Evolutionary conservation across 768 basidiomycete species (phyloP), one percentile per base, ranked within the genome.

Genomic region (Leccinum variicolor): DNA sequence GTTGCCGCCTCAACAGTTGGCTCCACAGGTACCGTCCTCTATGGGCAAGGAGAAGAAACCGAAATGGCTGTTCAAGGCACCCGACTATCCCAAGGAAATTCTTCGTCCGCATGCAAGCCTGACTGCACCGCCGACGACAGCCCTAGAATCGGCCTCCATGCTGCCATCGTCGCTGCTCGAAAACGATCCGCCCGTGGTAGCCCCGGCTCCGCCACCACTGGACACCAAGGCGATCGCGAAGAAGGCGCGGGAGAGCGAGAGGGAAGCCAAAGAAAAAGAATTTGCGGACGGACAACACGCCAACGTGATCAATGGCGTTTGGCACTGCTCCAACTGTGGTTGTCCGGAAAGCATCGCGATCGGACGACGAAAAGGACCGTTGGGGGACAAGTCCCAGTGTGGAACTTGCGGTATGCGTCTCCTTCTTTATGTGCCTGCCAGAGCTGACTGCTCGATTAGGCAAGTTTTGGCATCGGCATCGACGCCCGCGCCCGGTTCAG

Each of bases 251-350:
- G 91, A 92, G 69, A 77, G 84, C 14, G 90, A 91, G 73, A 75
- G 87, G 33, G 89, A 91, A 66, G 90, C 91, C 21, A 92, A 92
- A 71, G 89, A 90, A 70, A 86, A 80, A 67, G 90, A 90, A 71
- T 90, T 86, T 67, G 86, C 85, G 41, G 87, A 92, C 64, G 88
- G 90, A 8, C 89, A 91, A 67, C 90, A 90, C 65, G 79, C 86
- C 39, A 90, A 92, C 68, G 79, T 83, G 64, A 88, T 94, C 68
- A 77, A 94, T 62, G 92, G 91, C 1, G 80, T 90, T 4, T 97
- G 94, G 94, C 92, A 94, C 74, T 98, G 94, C 69, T 93, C 92
- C 19, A 96, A 94, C 67, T 97, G 92, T 65, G 94, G 94, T 6
- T 90, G 90, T 68, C 94, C 94, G 0, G 93, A 92, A 67, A 84